Evolutionary conservation across 495 filamentous ascomycete genomes (phyloP), one percentile per base, ranked within the genome.

Genomic region (Peziza echinospora): DNA sequence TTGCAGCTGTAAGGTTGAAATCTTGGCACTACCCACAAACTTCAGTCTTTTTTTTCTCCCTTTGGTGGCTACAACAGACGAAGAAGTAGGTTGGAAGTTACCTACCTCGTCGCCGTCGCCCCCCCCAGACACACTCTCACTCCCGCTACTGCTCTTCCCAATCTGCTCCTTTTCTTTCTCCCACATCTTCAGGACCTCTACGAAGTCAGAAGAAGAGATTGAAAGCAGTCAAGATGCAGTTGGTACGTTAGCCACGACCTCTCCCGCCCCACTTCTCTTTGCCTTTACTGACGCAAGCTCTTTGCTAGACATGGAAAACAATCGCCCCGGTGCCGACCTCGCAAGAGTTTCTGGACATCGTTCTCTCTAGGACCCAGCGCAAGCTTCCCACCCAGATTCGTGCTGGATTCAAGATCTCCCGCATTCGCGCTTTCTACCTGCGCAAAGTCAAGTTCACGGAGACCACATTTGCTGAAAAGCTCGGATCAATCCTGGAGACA

Each of bases 371-470:
- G 52, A 97, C 91, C 17, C 89, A 97, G 73, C 72, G 89, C 59
- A 78, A 87, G 45, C 67, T 97, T 46, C 89, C 89, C 11, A 97
- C 89, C 23, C 87, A 93, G 66, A 97, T 97, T 56, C 75, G 89
- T 56, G 71, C 84, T 42, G 89, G 89, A 48, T 97, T 97, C 69
- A 82, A 93, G 64, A 96, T 97, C 60, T 83, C 76, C 56, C 77
- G 89, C 71, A 96, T 97, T 56, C 68, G 87, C 70, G 75, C 77
- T 47, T 94, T 93, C 69, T 93, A 93, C 61, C 93, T 85, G 49
- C 73, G 89, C 61, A 96, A 97, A 65, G 89, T 96, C 71, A 97
- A 96, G 63, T 96, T 81, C 62, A 96, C 89, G n/a, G 77, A 87
- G 59, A 86, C 94, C 65, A 94, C 89, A 37, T 94, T 94, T 64